These are phyloP conservation scores for Paxillus involutus DNA, from an alignment of 768 basidiomycete species.

Conservation along the genomic window DNA sequence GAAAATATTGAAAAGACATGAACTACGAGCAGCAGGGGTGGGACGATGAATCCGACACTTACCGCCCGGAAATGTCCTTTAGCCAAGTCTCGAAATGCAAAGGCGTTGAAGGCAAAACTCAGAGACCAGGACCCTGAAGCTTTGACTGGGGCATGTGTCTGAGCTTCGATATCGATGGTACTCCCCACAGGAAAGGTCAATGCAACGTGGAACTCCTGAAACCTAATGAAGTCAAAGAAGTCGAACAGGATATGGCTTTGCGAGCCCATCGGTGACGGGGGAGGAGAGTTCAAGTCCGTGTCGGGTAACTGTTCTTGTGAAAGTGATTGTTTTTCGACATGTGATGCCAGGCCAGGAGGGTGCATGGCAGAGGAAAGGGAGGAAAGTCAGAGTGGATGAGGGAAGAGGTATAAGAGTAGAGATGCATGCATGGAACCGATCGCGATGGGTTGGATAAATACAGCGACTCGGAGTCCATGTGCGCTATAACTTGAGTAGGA, in stretches of 20 bases:
- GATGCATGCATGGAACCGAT: too few species aligned
- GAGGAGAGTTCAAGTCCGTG: background rate
- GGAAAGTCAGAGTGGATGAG: too few species aligned
- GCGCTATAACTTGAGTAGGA: too few species aligned
- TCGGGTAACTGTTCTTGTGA: too few species aligned
- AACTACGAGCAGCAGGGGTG: background rate
- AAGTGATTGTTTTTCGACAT: too few species aligned
- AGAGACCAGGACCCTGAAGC: background rate
- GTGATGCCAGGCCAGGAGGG: too few species aligned
- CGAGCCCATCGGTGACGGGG: background rate
- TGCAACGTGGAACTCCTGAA: constrained; percentile 33
- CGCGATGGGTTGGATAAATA: too few species aligned
- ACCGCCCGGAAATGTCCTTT: constrained; percentile 13
- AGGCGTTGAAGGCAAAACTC: background rate
- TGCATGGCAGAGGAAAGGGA: too few species aligned
- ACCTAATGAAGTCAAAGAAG: constrained; percentile 50
- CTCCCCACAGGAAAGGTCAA: constrained; percentile 17
- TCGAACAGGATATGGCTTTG: constrained; percentile 37
- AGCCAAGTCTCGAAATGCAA: constrained; percentile 14
- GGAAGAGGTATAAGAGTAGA: too few species aligned
- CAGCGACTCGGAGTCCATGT: too few species aligned
- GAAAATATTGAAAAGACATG: background rate
- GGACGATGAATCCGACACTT: background rate
- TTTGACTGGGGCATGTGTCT: background rate
- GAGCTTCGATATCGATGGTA: background rate